phyloP scores from a whole-genome alignment of 371 early-diverging fungal species.

The Gilbertella persicaria region DNA sequence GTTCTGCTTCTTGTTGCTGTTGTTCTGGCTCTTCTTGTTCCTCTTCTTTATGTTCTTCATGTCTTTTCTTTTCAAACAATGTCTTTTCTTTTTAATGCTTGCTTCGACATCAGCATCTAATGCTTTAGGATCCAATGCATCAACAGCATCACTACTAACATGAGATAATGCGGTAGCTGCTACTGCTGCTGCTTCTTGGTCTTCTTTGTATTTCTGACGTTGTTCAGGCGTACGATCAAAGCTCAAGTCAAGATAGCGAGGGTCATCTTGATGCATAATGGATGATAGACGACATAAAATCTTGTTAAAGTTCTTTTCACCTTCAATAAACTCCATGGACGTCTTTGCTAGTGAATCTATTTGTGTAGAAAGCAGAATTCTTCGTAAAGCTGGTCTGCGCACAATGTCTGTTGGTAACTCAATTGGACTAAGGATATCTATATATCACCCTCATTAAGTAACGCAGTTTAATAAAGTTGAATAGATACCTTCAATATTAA shows the following conservation, averaged over 20 bases:
- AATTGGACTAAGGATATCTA: constrained; percentile 54
- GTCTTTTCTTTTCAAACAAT: neutral
- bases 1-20: neutral
- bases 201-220: constrained; percentile 27
- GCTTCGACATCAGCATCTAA: constrained; percentile 16
- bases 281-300: constrained; percentile 48
- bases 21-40: constrained; percentile 14
- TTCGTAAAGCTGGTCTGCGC: constrained; percentile 44
- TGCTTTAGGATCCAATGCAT: constrained; percentile 20
- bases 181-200: constrained; percentile 20
- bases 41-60: constrained; percentile 6
- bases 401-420: constrained; percentile 56
- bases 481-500: constrained; percentile 54
- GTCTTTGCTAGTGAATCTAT: constrained; percentile 44
- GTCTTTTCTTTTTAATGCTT: neutral
- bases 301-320: constrained; percentile 53
- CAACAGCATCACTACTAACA: constrained; percentile 5
- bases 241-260: constrained; percentile 45
- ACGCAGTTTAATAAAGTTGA: too few species aligned
- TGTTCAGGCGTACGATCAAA: constrained; percentile 44
- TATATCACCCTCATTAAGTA: neutral
- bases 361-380: constrained; percentile 47
- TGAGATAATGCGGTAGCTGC: constrained; percentile 16
- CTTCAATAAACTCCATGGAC: constrained; percentile 57
- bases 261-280: constrained; percentile 54